Percentiles rank a stretch among this genome's conserved stretches.
Evolutionary conservation across 169 alveolate genomes (phyloP).

Genomic region (Blepharisma undulans): DNA sequence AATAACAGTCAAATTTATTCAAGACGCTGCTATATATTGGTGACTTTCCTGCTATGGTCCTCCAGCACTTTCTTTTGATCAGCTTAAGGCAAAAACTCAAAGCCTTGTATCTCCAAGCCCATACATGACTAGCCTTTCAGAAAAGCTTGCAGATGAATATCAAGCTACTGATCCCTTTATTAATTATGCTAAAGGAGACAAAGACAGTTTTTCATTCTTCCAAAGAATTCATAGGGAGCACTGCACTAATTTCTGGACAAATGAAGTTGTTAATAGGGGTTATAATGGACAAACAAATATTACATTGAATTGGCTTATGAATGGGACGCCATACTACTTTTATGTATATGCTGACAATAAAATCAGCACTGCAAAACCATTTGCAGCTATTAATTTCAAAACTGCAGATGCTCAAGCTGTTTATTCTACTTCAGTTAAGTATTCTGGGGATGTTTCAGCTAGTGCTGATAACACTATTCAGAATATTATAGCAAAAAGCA

Average conservation of each 20-base stretch:
- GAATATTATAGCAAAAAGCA: neutral
- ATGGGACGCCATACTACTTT: neutral
- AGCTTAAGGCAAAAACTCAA: neutral
- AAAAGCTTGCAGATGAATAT: neutral
- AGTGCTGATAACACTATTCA: neutral
- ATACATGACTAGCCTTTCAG: neutral
- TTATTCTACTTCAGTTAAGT: neutral
- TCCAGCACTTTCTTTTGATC: neutral
- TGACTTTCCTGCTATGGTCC: neutral
- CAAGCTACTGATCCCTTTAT: neutral
- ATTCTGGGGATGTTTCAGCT: neutral
- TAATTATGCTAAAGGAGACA: neutral
- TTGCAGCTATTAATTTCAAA: neutral
- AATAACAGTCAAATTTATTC: neutral
- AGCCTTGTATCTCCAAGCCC: neutral
- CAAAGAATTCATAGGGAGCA: neutral
- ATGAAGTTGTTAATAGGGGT: neutral
- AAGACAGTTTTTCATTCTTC: neutral
- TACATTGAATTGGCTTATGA: neutral
- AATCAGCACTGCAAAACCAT: neutral
- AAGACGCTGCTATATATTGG: neutral
- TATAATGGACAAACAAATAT: neutral
- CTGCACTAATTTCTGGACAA: neutral
- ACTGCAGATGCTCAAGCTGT: neutral
- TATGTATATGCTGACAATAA: neutral